Base-by-base conservation (phyloP, 2,329 filamentous ascomycete species). In the Dactylonectria estremocensis region DNA sequence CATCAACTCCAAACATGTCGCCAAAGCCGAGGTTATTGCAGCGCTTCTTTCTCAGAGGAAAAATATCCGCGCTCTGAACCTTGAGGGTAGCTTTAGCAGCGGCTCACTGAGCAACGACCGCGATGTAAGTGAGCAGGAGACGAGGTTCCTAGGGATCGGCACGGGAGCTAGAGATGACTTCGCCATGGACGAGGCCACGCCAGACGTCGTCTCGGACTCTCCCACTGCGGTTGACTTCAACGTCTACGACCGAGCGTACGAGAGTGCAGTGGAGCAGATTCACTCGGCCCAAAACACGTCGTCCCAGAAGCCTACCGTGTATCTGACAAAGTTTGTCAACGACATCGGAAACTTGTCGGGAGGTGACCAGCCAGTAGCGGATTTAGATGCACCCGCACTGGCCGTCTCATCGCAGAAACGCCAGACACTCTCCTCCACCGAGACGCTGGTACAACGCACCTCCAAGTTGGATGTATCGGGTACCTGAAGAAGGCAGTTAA, bases 221-320 rank as follows among this genome's bases (percentile, higher is more conserved):
- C 95, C 95, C 3, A 92, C 92, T 0, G 92, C 91, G 1, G 93
- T 93, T 6, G 94, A 97, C 67, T 94, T 94, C 74, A 91, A 96
- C 77, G 92, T 98, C 65, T 98, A 97, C 79, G 94, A 97, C 79
- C 90, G 88, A 1, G 95, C 95, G 0, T 98, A 97, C 78, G 90
- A 93, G 76, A 77, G 78, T 20, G 89, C 93, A 68, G 94, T 98
- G 81, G 89, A 96, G 31, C 88, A 91, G 16, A 95, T 98, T 74
- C 83, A 80, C 72, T 76, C 83, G 31, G 46, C 67, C 16, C 72
- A 71, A 35, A 83, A 80, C 66, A 78, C 82, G 24, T 77, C 82
- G 24, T 77, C 80, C 16, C 76, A 81, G 52, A 78, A 80, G 58
- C 82, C 84, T 14, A 80, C 82, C 14, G 80, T 88, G 56, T 89